Percentiles rank a stretch among this genome's conserved stretches.
Evolutionary conservation across 305 asterid species (phyloP).

Genomic region (Fraxinus velutina): DNA sequence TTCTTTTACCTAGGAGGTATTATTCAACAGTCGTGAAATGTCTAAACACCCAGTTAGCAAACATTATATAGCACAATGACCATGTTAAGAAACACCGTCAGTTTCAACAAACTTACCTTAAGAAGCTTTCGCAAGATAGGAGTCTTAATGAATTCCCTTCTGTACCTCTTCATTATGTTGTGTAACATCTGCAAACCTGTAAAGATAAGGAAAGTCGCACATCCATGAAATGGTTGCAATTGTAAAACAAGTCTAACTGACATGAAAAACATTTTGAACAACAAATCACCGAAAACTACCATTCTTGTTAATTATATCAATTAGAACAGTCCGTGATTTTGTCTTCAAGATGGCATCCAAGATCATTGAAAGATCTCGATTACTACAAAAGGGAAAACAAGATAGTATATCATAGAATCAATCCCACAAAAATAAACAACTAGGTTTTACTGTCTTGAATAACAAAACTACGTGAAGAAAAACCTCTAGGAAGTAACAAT

Average conservation of each 20-base stretch:
- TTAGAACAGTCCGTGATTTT: constrained; percentile 53
- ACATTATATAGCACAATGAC: neutral
- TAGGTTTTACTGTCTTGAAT: constrained; percentile 18
- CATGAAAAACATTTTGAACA: constrained; percentile 7
- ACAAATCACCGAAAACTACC: constrained; percentile 31
- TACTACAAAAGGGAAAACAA: constrained; percentile 49
- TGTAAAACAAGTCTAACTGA: constrained; percentile 18
- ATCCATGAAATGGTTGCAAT: neutral
- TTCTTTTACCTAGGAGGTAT: neutral
- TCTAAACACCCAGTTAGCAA: constrained; percentile 1
- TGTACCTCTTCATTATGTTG: constrained; percentile 75
- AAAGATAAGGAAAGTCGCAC: constrained; percentile 17
- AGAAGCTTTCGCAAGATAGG: constrained; percentile 92
- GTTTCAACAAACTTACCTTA: constrained; percentile 46
- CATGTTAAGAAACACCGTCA: neutral
- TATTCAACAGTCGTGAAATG: constrained; percentile 15
- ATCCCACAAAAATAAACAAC: neutral
- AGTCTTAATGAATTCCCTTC: constrained; percentile 74
- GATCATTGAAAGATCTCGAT: constrained; percentile 92
- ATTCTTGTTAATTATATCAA: constrained; percentile 43
- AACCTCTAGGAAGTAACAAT: neutral
- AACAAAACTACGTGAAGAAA: constrained; percentile 13
- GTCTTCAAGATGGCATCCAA: constrained; percentile 91
- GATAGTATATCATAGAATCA: constrained; percentile 4
- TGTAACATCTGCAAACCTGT: constrained; percentile 95